A percentile compares a stretch with the other conserved stretches of the same genome.
Conservation (phyloP, 495 filamentous ascomycete species). For the Endocarpon pusillum region DNA sequence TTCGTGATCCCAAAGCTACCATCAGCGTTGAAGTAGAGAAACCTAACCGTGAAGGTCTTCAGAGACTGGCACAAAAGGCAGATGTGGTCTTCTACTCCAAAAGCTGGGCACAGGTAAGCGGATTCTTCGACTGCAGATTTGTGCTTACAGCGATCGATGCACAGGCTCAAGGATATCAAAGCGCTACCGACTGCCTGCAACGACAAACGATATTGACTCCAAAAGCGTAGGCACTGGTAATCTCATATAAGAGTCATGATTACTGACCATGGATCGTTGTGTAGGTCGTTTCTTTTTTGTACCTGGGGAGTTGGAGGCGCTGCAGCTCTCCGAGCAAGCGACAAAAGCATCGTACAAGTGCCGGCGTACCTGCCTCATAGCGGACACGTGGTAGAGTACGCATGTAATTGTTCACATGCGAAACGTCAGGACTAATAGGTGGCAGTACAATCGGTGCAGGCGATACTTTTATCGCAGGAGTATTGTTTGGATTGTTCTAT, state of each 20-base stretch:
- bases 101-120: slow-evolving; percentile 52
- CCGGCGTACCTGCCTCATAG: slow-evolving; percentile 25
- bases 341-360: slow-evolving; percentile 22
- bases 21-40: slow-evolving; percentile 61
- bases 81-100: slow-evolving; percentile 57
- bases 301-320: slow-evolving; percentile 54
- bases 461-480: slow-evolving; percentile 59
- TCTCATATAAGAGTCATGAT: no score
- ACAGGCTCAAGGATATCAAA: no score
- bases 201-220: no score
- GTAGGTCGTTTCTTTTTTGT: slow-evolving; percentile 40
- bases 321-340: slow-evolving; percentile 24
- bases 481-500: slow-evolving; percentile 42
- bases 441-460: slow-evolving; percentile 50
- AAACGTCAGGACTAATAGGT: slow-evolving; percentile 6
- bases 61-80: slow-evolving; percentile 41
- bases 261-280: slow-evolving; percentile 5
- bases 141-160: no score
- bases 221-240: no score
- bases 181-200: no score
- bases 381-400: slow-evolving; percentile 45
- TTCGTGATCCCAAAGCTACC: slow-evolving; percentile 23
- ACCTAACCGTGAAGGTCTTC: slow-evolving; percentile 40
- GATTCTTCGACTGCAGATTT: background rate
- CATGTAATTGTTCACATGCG: background rate